Evolutionary conservation across 2,329 filamentous ascomycete species (phyloP), one percentile per base, ranked within the genome.

Genomic region (Curvularia lunata): DNA sequence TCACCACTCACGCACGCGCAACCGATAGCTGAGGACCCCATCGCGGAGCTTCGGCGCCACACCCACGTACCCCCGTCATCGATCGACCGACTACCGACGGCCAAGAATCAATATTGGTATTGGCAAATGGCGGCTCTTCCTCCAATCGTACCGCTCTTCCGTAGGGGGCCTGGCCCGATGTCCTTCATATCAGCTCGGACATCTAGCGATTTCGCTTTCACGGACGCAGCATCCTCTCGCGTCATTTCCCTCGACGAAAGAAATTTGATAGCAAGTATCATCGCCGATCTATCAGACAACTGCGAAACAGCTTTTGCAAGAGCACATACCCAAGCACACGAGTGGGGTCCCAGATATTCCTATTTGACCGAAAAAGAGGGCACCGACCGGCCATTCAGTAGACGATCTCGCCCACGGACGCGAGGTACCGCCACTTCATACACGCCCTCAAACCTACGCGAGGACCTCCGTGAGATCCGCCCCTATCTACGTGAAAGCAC

Each of bases 251-350:
- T 23, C 25, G 51, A 56, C 12, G 56, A 63, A 40, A 51, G 52
- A 37, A 57, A 65, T 30, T 23, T 64, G 28, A 66, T 69, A 18
- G 50, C 52, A 37, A 41, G 57, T 10, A 63, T 67, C 19, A 57
- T 68, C n/a, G 46, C 64, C 30, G 65, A 69, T 30, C 45, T 69
- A 8, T 55, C 55, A n/a, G 52, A 58, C 30, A 60, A 59, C 16
- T 61, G 62, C 37, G 59, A 66, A 2, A 54, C 54, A 23, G 55
- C 56, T 6, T 67, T 66, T 19, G 57, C 58, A 16, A 57, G 50
- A 38, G 54, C 66, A 32, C 48, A 62, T 37, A 58, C 58, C 5
- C 48, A 52, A 41, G 52, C 51, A 25, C 45, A 51, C 16, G 40
- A 48, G 18, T 37, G 50, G 25, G 52, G 47, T n/a, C 51, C 52